A percentile compares a stretch with the other conserved stretches of the same genome.
These are phyloP conservation scores for Ceriops zippeliana DNA, from an alignment of 345 rosid species.

Conservation along the genomic window DNA sequence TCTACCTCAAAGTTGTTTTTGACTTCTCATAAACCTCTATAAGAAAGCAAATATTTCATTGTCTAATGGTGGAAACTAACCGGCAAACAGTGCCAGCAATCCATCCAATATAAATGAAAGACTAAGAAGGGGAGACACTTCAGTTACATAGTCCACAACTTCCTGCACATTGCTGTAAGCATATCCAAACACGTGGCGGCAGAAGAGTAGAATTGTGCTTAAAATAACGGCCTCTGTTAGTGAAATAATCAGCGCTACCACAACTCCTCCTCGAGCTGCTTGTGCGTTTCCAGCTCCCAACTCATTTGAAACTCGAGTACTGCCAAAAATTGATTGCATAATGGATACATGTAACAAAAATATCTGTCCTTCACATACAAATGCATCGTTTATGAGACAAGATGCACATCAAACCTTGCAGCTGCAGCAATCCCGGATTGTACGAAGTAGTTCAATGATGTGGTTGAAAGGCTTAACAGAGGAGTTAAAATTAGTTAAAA, in stretches of 20 bases:
- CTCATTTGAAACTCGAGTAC: conserved; percentile 51
- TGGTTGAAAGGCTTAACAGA: neutral
- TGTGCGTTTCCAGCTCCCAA: conserved; percentile 44
- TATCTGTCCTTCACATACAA: too few relatives aligned
- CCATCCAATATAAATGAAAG: conserved; percentile 37
- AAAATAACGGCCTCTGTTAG: conserved; percentile 23
- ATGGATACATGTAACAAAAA: too few relatives aligned
- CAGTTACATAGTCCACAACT: conserved; percentile 33
- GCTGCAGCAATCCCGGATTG: conserved; percentile 12
- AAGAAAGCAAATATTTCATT: too few relatives aligned
- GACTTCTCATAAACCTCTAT: too few relatives aligned
- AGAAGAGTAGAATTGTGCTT: conserved; percentile 25
- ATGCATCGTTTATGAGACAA: too few relatives aligned
- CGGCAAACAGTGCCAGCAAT: conserved; percentile 43
- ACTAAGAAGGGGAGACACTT: conserved; percentile 38
- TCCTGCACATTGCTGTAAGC: conserved; percentile 33
- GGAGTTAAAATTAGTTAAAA: neutral
- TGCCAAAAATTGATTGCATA: conserved; percentile 1
- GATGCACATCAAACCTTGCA: conserved; percentile 36
- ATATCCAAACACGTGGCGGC: conserved; percentile 34
- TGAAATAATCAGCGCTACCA: conserved; percentile 21
- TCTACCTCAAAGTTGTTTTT: too few relatives aligned
- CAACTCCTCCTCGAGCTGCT: conserved; percentile 30
- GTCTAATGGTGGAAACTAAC: conserved; percentile 16
- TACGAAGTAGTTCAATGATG: neutral